A percentile compares a stretch with the other conserved stretches of the same genome.
Conservation (phyloP, 2,329 filamentous ascomycete species). For the Fusarium newnesense region DNA sequence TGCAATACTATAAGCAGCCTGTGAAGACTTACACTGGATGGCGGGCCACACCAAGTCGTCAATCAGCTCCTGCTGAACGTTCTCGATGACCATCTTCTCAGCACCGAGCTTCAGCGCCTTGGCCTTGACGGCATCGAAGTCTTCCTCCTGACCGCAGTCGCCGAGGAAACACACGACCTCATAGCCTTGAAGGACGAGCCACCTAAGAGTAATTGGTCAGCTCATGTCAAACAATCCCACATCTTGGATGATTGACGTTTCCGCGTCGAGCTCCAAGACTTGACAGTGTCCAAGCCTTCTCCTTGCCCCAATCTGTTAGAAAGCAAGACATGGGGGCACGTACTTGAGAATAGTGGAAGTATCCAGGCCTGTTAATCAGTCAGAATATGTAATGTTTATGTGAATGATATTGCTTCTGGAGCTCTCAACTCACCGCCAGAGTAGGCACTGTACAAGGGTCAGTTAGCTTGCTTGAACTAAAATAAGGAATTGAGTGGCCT, state of each 20-base stretch:
- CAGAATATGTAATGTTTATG: background rate
- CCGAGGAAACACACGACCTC: constrained; percentile 59
- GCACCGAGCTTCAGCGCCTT: constrained; percentile 63
- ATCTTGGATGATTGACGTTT: background rate
- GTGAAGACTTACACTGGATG: constrained; percentile 62
- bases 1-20: background rate
- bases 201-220: background rate
- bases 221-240: background rate
- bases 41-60: constrained; percentile 81
- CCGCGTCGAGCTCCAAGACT: background rate
- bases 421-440: constrained; percentile 32
- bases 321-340: background rate
- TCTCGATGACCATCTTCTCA: constrained; percentile 60
- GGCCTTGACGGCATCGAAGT: constrained; percentile 74
- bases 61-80: constrained; percentile 77
- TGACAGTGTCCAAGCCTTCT: background rate
- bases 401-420: background rate
- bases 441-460: constrained; percentile 34
- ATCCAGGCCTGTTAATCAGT: constrained; percentile 22
- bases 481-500: background rate
- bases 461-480: constrained; percentile 2
- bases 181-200: constrained; percentile 15
- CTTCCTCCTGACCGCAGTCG: constrained; percentile 77
- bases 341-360: constrained; percentile 32
- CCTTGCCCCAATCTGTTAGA: background rate